phyloP scores from a whole-genome alignment of 768 basidiomycete genomes.

The Lepiota venenata region DNA sequence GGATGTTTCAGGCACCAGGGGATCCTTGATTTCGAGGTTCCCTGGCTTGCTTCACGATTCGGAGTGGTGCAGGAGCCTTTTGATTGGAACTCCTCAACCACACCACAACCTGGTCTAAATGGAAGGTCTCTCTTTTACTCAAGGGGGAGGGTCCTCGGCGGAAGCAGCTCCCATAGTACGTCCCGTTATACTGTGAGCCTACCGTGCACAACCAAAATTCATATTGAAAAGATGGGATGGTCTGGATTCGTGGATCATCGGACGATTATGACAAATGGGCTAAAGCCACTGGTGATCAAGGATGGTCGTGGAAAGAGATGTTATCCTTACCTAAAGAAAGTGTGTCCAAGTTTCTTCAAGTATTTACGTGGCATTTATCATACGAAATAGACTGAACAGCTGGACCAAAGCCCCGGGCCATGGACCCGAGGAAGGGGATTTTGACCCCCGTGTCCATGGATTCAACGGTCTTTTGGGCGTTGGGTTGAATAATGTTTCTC shows the following conservation, averaged over 20 bases:
- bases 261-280: constrained; percentile 22
- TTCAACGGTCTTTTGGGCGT: constrained; percentile 10
- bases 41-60: constrained; percentile 8
- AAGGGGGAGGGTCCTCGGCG: constrained; percentile 24
- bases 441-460: constrained; percentile 9
- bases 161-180: constrained; percentile 21
- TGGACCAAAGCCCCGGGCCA: not conserved
- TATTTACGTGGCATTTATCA: no score
- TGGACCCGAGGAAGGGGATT: constrained; percentile 4
- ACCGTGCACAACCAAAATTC: not conserved
- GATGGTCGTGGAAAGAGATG: constrained; percentile 23
- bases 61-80: constrained; percentile 11
- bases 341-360: not conserved
- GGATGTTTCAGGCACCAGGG: constrained; percentile 15
- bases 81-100: constrained; percentile 27
- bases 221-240: constrained; percentile 18
- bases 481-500: not conserved
- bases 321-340: constrained; percentile 20
- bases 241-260: constrained; percentile 20
- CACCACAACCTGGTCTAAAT: constrained; percentile 21
- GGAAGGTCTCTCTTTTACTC: constrained; percentile 17
- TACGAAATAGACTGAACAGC: not conserved
- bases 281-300: constrained; percentile 16
- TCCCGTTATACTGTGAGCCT: not conserved
- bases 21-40: constrained; percentile 14